Evolutionary conservation across 305 asterid genomes (phyloP), one percentile per base, ranked within the genome.

Genomic region (Fraxinus angustifolia): DNA sequence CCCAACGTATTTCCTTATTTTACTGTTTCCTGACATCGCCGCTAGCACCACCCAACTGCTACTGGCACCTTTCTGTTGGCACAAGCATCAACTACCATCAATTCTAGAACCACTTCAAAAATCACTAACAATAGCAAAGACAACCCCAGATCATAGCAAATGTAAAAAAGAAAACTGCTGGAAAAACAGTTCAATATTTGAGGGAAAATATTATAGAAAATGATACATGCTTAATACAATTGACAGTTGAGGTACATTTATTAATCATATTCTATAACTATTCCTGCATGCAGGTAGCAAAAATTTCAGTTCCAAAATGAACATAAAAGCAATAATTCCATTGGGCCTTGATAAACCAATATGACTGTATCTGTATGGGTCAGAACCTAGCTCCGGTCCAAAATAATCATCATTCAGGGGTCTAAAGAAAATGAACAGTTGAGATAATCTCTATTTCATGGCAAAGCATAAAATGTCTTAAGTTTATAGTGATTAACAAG

Each of bases 11-110:
- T 48, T 71, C 45, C 48, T 71, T 31, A 71, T 71, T 71, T 36
- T n/a, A 80, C 40, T 53, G 78, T 58, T n/a, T 35, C 79, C 8
- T 5, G 14, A 45, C 31, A 34, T 21, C 8, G 7, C 75, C n/a
- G 67, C 72, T 48, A 53, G 48, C 83, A 45, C 68, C 68, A 58
- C 68, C 68, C 68, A 58, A 58, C 83, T 26, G 78, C 23, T 68
- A 26, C 36, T 31, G 30, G 40, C 56, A 70, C 36, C 83, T 56
- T 70, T 45, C 38, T 79, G 75, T 68, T 3, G 73, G 19, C 75
- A 68, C 42, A 68, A 14, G 11, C 21, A 71, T 34, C 76, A 71
- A 31, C 76, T 31, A n/a, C 48, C 48, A 71, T 12, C 36, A 67
- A 67, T 26, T 67, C 28, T 17, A 23, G 73, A 67, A 36, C 17